These are phyloP conservation scores for Spergularia marina DNA, from an alignment of 148 eudicot genomes.

Conservation along the genomic window DNA sequence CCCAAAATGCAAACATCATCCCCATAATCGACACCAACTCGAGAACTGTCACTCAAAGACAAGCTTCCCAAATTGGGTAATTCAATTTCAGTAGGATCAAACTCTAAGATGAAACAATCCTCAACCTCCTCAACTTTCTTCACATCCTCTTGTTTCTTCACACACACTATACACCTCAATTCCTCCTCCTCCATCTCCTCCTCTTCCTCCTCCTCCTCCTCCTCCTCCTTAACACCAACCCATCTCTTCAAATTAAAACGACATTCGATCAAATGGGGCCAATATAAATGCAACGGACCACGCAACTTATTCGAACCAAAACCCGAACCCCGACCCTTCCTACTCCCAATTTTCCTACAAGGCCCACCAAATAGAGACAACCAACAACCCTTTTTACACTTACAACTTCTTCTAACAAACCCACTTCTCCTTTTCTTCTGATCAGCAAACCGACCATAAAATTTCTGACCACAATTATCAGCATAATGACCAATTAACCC, in stretches of 20 bases:
- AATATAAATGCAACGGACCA: not conserved
- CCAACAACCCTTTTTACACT: not conserved
- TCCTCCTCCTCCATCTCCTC: constrained; percentile 20
- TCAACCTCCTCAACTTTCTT: constrained; percentile 43
- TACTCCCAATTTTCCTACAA: not conserved
- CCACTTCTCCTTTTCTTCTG: not conserved
- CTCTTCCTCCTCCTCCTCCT: constrained; percentile 4
- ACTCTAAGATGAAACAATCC: constrained; percentile 60
- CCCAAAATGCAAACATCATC: constrained; percentile 24
- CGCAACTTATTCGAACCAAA: not conserved
- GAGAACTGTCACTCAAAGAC: constrained; percentile 9
- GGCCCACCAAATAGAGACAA: not conserved
- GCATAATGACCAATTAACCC: constrained; percentile 19
- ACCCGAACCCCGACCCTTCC: not conserved
- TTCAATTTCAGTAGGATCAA: constrained; percentile 35
- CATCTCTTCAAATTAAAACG: not conserved
- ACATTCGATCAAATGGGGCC: not conserved
- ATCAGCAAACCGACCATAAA: not conserved
- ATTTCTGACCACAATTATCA: constrained; percentile 7
- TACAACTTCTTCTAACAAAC: not conserved
- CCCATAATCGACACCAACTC: not conserved
- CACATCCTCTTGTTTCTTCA: constrained; percentile 30
- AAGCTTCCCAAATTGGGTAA: constrained; percentile 17
- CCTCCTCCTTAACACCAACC: not conserved
- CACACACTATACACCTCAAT: constrained; percentile 25